phyloP scores from a whole-genome alignment of 164 flowering plant species.

The Aristolochia fimbriata region DNA sequence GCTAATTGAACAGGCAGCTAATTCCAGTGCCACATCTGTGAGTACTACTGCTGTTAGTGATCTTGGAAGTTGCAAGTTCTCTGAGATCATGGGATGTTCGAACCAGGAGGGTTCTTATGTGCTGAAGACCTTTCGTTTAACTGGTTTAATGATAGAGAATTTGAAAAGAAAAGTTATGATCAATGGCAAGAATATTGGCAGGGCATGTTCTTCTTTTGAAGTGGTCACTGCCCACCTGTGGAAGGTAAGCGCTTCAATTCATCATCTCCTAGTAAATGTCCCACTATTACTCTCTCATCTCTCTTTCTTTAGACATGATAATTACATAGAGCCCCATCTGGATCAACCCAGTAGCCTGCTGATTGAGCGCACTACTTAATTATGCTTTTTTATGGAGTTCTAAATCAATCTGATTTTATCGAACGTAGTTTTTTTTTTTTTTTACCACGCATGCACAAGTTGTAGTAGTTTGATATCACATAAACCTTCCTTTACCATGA shows the following conservation, averaged over 20 bases:
- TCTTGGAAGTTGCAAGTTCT: constrained; percentile 6
- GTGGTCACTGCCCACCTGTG: constrained; percentile 35
- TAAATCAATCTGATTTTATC: not conserved
- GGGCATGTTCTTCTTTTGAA: constrained; percentile 28
- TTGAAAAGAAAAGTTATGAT: constrained; percentile 23
- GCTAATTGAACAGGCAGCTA: too few relatives aligned
- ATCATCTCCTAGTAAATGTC: not conserved
- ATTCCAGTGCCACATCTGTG: not conserved
- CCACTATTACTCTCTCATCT: constrained; percentile 3
- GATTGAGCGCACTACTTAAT: not conserved
- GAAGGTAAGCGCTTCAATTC: constrained; percentile 34
- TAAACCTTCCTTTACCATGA: too few relatives aligned
- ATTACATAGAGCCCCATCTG: too few relatives aligned
- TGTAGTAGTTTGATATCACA: not conserved
- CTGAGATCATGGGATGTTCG: constrained; percentile 1
- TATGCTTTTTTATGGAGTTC: not conserved
- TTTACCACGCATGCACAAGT: not conserved
- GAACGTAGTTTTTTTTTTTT: too few relatives aligned
- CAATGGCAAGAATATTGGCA: not conserved
- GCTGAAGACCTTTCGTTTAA: constrained; percentile 23
- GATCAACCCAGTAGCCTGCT: too few relatives aligned
- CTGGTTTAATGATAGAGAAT: constrained; percentile 20
- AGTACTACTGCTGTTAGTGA: not conserved
- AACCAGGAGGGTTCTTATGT: constrained; percentile 13
- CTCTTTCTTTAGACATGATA: not conserved